Evolutionary conservation across 2,329 filamentous ascomycete species (phyloP), one percentile per base, ranked within the genome.

Genomic region (Cordyceps cateniannulata): DNA sequence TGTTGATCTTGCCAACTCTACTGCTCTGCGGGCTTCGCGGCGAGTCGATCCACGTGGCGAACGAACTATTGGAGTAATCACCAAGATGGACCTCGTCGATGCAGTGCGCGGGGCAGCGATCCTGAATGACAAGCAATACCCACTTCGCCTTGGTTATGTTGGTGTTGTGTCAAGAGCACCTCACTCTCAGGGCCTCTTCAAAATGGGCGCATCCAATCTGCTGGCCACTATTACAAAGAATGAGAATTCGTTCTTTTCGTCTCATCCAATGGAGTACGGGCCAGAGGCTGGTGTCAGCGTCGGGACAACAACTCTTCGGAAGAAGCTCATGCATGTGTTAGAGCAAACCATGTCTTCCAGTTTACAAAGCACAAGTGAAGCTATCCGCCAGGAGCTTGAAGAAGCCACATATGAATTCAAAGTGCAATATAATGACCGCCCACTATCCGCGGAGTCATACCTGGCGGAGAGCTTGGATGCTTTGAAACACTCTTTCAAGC

Each of bases 361-460:
- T 69, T 80, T 99, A 59, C 90, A 95, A 67, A 86, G 86, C 60
- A 99, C 95, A 3, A 90, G 90, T 67, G 91, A 97, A 70, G 91
- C 92, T 10, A 97, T 99, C 66, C 88, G 89, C 63, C 91, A 96
- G 71, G 95, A 99, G 73, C 84, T 99, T 0, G 93, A 97, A 69
- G 95, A 99, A 75, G 93, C 95, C 3, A 93, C 91, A 0, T 99
- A 99, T 70, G 93, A 99, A 74, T 99, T 96, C 81, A 99, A 99
- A 73, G 95, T 99, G 5, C 96, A 99, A 73, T 99, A 99, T 77
- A 99, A 99, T 69, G 95, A 99, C 72, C 87, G 95, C 7, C 91
- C 93, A 1, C 79, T 99, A 40, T 96, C 91, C 55, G 95, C 95
- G 2, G 95, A 99, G 72, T 96, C 93, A 4, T 99, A 99, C 71